Evolutionary conservation across 371 early-diverging fungal species (phyloP), one percentile per base, ranked within the genome.

Genomic region (Mortierella sp.): DNA sequence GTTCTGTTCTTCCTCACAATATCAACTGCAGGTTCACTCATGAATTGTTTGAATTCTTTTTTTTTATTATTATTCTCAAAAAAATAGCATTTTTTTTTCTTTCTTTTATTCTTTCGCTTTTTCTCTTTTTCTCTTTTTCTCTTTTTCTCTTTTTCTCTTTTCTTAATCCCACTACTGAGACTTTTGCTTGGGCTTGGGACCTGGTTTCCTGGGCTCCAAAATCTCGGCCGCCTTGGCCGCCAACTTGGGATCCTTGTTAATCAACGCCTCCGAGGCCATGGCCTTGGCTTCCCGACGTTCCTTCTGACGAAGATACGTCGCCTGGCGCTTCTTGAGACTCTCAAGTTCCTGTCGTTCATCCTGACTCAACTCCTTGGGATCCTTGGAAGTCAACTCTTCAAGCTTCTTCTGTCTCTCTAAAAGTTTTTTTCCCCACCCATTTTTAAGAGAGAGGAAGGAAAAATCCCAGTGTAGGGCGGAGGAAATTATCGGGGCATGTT

Each of bases 201-300:
- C 46, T 48, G 48, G 52, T 44, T 29, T 66, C 60, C 52, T 55
- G 19, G 66, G 66, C 26, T 7, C 25, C 30, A 72, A 29, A n/a
- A 66, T 9, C 58, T 43, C 45, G 9, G 14, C 18, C 5, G 65
- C 65, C 12, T 56, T 62, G 9, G 72, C 59, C 15, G 43, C 63
- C 14, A 69, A 50, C 23, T 37, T 43, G 5, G 70, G 70, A 19
- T 69, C 70, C 16, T 28, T 23, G 26, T 62, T 62, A 11, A 43
- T n/a, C 1, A 57, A 7, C 26, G 47, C 59, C 9, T 18, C 51
- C 47, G 14, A 0, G 44, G 70, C 50, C 18, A 44, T 57, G n/a
- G 11, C 48, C 37, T 45, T 11, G 23, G 37, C 44, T 23, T 18
- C 29, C 44, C 37, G 30, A 37, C 37, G 37, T 5, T 37, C 37